Evolutionary conservation across 768 basidiomycete genomes (phyloP), one percentile per base, ranked within the genome.

Genomic region (Atractiella rhizophila): DNA sequence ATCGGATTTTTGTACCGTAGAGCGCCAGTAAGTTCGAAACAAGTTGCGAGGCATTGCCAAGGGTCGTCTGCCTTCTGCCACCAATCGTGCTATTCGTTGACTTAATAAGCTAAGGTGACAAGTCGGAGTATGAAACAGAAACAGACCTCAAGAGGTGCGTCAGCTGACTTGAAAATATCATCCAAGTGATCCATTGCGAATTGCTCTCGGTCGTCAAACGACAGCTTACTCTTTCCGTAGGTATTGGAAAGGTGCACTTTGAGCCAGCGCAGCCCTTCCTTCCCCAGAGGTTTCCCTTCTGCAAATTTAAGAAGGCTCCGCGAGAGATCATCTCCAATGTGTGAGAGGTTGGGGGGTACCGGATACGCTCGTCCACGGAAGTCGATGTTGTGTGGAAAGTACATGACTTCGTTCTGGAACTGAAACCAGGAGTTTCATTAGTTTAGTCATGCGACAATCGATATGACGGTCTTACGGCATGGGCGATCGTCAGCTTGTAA

Each of bases 321-420:
- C 38, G 71, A 73, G 18, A 96, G 65, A 57, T 98, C 88, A 56
- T 98, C 82, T 8, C 88, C 86, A 40, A 94, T 77, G 51, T 96
- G 88, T 52, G 74, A 83, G 39, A 98, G 65, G 63, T 94, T 82
- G 4, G 86, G 83, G 1, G 88, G 86, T 31, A 91, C 74, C 10
- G 91, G 88, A 56, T 98, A 98, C 0, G 88, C 83, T 39, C 88
- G 75, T 7, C 91, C 91, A 45, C 88, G 73, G 67, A 96, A 98
- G 60, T 98, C 91, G 51, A 94, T 64, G 58, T 91, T 94, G 59
- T 96, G 88, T 0, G 88, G 86, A 37, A 86, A 65, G 60, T 82
- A 96, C 57, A 96, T 74, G 0, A 63, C 70, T 50, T 91, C 88
- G 40, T 71, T 70, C 37, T 86, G 63, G 67, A 86, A 91, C 74